phyloP scores from a whole-genome alignment of 2,329 filamentous ascomycete genomes.

The Lachnellula arida region DNA sequence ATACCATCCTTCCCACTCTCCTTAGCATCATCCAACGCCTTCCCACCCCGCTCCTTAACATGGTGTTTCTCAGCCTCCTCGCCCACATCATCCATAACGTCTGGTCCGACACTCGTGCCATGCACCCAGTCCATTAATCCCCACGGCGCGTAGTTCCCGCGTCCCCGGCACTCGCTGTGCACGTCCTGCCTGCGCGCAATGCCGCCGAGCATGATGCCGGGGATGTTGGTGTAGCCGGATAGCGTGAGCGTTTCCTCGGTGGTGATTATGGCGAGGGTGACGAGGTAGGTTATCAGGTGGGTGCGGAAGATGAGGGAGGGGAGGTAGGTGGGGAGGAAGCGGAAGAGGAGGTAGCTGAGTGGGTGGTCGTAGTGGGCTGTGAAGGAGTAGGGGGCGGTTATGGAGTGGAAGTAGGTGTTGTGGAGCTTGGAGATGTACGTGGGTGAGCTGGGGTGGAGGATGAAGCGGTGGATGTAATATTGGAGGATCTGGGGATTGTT shows the following conservation, averaged over 20 bases:
- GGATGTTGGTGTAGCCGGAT: slow-evolving; percentile 60
- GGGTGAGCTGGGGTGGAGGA: slow-evolving; percentile 53
- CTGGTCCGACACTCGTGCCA: slow-evolving; percentile 50
- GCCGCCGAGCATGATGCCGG: slow-evolving; percentile 47
- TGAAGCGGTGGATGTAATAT: slow-evolving; percentile 69
- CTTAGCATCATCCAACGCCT: slow-evolving; percentile 32
- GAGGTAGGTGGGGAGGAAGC: slow-evolving; percentile 61
- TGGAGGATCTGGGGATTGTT: slow-evolving; percentile 47
- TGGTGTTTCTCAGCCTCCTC: slow-evolving; percentile 52
- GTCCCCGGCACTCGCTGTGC: slow-evolving; percentile 53
- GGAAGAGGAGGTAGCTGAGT: slow-evolving; percentile 55
- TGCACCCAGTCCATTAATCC: slow-evolving; percentile 59
- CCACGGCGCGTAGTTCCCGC: slow-evolving; percentile 58
- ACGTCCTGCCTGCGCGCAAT: slow-evolving; percentile 48
- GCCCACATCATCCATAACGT: slow-evolving; percentile 49
- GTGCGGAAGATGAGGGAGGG: slow-evolving; percentile 61
- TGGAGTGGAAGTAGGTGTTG: slow-evolving; percentile 45
- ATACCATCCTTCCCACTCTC: slow-evolving; percentile 34
- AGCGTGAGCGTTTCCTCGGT: slow-evolving; percentile 62
- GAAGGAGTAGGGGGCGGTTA: slow-evolving; percentile 55
- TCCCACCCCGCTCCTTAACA: slow-evolving; percentile 39
- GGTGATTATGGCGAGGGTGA: slow-evolving; percentile 59
- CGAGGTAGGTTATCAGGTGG: slow-evolving; percentile 67
- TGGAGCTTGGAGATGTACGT: slow-evolving; percentile 40
- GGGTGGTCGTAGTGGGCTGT: slow-evolving; percentile 66